Percentiles rank a stretch among this genome's conserved stretches.
phyloP scores from a whole-genome alignment of 2,329 filamentous ascomycete genomes.

The Fusarium staphyleae region DNA sequence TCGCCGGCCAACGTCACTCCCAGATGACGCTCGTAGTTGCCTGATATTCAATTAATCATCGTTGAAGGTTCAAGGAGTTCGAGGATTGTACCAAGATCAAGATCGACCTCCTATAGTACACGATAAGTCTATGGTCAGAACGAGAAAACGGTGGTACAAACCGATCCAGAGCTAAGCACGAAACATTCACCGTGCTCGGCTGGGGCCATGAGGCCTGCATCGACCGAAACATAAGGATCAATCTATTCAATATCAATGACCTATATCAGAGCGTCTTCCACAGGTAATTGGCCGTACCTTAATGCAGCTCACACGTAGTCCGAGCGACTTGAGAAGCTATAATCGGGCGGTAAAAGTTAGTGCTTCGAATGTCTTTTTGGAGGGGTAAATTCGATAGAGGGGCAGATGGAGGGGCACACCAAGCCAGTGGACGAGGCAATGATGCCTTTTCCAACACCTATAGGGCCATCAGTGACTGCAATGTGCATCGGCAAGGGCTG shows the following conservation, averaged over 20 bases:
- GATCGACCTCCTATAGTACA: constrained; percentile 48
- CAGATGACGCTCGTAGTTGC: constrained; percentile 63
- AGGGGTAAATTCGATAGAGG: not conserved
- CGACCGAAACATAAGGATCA: not conserved
- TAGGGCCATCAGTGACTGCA: not conserved
- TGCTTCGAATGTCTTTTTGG: too few relatives aligned
- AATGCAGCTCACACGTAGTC: constrained; percentile 43
- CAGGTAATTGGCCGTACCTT: constrained; percentile 34
- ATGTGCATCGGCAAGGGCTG: not conserved
- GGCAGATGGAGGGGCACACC: too few relatives aligned
- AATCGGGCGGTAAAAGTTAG: too few relatives aligned
- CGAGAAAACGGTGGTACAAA: not conserved
- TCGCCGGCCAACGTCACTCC: constrained; percentile 81
- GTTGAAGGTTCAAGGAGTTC: too few relatives aligned
- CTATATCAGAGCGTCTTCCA: too few relatives aligned
- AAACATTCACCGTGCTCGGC: constrained; percentile 84
- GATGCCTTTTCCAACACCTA: not conserved
- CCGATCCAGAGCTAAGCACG: constrained; percentile 73
- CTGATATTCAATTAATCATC: too few relatives aligned
- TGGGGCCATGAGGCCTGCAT: constrained; percentile 7
- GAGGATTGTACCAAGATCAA: constrained; percentile 53
- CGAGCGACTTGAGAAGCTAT: too few relatives aligned
- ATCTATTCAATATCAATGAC: not conserved
- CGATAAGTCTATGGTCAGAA: not conserved
- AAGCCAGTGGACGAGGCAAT: not conserved